phyloP scores from a whole-genome alignment of 148 eudicot genomes.

The Fagopyrum homotropicum region DNA sequence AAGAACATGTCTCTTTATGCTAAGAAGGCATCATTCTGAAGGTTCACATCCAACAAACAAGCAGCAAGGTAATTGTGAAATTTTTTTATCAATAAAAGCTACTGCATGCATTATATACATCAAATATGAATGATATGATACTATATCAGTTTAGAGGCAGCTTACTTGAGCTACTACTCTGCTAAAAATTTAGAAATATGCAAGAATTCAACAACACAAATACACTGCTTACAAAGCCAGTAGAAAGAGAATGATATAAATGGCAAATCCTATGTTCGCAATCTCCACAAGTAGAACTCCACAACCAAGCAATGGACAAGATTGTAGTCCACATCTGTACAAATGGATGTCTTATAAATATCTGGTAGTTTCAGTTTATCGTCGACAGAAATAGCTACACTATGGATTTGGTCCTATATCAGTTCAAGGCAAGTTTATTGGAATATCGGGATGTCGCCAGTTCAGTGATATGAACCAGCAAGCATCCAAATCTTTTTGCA shows the following conservation, averaged over 20 bases:
- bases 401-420: not conserved
- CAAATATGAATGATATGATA: not conserved
- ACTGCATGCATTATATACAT: not conserved
- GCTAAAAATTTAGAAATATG: not conserved
- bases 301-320: not conserved
- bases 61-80: not conserved
- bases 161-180: not conserved
- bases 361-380: not conserved
- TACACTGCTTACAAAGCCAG: not conserved
- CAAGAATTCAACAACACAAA: not conserved
- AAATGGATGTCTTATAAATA: not conserved
- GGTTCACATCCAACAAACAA: slow-evolving; percentile 1
- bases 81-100: not conserved
- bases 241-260: not conserved
- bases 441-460: not conserved
- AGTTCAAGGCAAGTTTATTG: not conserved
- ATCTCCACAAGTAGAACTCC: not conserved
- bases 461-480: not conserved
- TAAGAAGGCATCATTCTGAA: not conserved
- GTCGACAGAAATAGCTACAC: not conserved
- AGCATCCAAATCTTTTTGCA: not conserved
- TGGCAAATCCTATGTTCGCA: not conserved
- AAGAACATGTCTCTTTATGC: slow-evolving; percentile 12
- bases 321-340: not conserved
- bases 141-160: not conserved